Evolutionary conservation across 2,329 filamentous ascomycete genomes (phyloP).

Genomic region (Ceratocystis destructans): DNA sequence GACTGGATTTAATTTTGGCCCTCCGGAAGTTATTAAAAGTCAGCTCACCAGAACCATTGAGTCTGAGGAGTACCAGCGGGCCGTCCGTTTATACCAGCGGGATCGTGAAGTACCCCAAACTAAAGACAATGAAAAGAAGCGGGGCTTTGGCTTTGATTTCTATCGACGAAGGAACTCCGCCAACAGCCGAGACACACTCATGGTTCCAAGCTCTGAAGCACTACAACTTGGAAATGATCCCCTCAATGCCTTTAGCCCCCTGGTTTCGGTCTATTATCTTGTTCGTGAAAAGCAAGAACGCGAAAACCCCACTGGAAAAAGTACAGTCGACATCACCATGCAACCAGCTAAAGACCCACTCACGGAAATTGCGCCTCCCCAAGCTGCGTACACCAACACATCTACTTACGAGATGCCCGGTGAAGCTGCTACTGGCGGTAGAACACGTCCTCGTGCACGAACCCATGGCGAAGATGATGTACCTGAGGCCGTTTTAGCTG

Average conservation of each 20-base stretch:
- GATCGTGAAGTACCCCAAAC: conserved; percentile 48
- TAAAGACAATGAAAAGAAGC: conserved; percentile 63
- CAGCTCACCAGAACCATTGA: conserved; percentile 79
- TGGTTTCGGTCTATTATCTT: conserved; percentile 88
- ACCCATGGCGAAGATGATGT: conserved; percentile 93
- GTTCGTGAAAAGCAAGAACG: conserved; percentile 89
- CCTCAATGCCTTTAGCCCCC: conserved; percentile 80
- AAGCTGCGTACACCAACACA: conserved; percentile 78
- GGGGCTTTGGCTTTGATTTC: conserved; percentile 85
- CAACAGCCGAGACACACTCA: conserved; percentile 75
- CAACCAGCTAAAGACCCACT: conserved; percentile 37
- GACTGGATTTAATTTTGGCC: conserved; percentile 96
- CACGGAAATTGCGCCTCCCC: conserved; percentile 65
- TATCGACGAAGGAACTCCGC: conserved; percentile 89
- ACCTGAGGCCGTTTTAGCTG: conserved; percentile 43
- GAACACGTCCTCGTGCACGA: conserved; percentile 70
- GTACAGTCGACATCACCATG: conserved; percentile 24
- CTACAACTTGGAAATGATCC: conserved; percentile 73
- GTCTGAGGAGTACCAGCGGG: conserved; percentile 85
- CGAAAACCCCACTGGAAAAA: conserved; percentile 33
- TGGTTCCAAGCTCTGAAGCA: conserved; percentile 70
- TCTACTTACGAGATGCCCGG: conserved; percentile 77
- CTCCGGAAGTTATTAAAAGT: conserved; percentile 64
- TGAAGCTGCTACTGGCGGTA: conserved; percentile 71
- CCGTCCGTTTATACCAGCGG: conserved; percentile 55